phyloP scores from a whole-genome alignment of 163 green algal species.

The Picocystis sp. region DNA sequence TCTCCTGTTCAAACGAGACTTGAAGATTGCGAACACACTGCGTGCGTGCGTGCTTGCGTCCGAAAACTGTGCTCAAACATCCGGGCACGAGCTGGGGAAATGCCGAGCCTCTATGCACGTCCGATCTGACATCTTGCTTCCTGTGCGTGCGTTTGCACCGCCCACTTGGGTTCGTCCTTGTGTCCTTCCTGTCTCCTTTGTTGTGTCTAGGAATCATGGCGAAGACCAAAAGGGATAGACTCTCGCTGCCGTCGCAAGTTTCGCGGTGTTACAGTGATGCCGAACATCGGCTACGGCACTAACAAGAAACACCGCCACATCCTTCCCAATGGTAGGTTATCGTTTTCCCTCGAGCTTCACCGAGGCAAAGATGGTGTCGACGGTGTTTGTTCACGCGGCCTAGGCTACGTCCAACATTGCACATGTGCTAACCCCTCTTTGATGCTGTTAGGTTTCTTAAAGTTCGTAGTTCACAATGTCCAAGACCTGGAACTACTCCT shows the following conservation, averaged over 20 bases:
- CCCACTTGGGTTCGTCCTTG: too few relatives aligned
- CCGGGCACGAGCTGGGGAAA: too few relatives aligned
- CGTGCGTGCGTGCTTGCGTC: not conserved
- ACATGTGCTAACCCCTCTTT: not conserved
- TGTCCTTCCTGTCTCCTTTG: too few relatives aligned
- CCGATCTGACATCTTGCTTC: too few relatives aligned
- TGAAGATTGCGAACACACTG: not conserved
- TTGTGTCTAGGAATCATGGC: slow-evolving; percentile 46
- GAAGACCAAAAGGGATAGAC: slow-evolving; percentile 96
- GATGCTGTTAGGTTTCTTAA: slow-evolving; percentile 50
- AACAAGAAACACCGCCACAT: slow-evolving; percentile 90
- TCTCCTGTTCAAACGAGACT: too few relatives aligned
- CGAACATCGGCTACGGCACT: slow-evolving; percentile 92
- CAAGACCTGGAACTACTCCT: slow-evolving; percentile 93
- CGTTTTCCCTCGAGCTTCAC: not conserved
- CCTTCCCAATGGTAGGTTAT: slow-evolving; percentile 59
- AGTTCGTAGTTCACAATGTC: slow-evolving; percentile 85
- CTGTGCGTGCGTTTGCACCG: too few relatives aligned
- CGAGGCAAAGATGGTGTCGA: not conserved
- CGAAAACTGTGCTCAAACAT: too few relatives aligned
- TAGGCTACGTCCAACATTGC: not conserved
- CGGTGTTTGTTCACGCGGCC: not conserved
- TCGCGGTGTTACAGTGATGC: slow-evolving; percentile 85
- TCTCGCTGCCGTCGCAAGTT: slow-evolving; percentile 88
- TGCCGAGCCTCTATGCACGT: too few relatives aligned